Evolutionary conservation across 2,329 filamentous ascomycete genomes (phyloP), one percentile per base, ranked within the genome.

Genomic region (Daldinia eschscholtzii): DNA sequence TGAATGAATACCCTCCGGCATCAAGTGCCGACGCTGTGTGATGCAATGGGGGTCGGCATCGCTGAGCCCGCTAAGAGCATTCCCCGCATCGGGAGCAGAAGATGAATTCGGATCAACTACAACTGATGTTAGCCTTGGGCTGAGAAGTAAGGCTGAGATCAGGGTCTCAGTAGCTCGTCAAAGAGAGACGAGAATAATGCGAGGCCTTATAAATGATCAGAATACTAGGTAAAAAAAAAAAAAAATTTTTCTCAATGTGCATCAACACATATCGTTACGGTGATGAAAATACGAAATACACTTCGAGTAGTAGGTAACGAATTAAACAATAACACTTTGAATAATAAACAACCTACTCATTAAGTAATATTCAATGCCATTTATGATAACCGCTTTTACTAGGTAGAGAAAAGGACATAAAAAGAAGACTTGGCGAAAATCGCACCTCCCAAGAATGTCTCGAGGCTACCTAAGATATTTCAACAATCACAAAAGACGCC

Each of bases 11-110:
- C 23, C 59, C 56, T 53, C 60, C 63, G 57, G 57, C 61, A 64
- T 57, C 46, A 71, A 71, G 41, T 71, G 66, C 69, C 69, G 69
- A 71, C 55, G 50, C 63, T 62, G 42, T 26, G 42, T 68, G 56
- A 65, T 56, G 56, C 65, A 61, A 61, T 58, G 15, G 63, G 46
- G 39, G 59, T 62, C 63, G 62, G 65, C 62, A 64, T 61, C 59
- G 57, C 53, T 57, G 52, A 59, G 60, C 46, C 35, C 37, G 26
- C 42, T 61, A 59, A 55, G 48, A 41, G 15, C 13, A 44, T 64
- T 69, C 69, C 69, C 69, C 69, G 69, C 69, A 71, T 52, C 63
- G 63, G 62, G 48, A 65, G 50, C 42, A 44, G 46, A 53, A 20
- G n/a, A 62, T 42, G 23, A 33, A 23, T 41, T 44, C 18, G 10